Conservation (phyloP, 2,329 filamentous ascomycete genomes). For the Apiospora sp. region DNA sequence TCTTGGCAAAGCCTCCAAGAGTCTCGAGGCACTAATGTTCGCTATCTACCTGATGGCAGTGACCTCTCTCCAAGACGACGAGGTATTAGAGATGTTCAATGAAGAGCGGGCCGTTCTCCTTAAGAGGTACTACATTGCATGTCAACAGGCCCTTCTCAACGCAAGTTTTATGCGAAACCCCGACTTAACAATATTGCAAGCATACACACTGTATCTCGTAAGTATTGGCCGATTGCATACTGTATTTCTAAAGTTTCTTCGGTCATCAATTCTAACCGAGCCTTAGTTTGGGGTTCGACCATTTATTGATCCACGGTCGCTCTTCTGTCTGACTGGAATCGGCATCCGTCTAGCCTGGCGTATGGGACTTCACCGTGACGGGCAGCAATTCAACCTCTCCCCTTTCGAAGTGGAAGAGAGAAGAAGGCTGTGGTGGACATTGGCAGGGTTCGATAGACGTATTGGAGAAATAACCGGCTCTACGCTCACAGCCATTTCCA, state of each 20-base stretch:
- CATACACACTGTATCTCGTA: constrained; percentile 72
- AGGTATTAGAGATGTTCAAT: constrained; percentile 59
- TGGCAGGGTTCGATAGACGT: constrained; percentile 73
- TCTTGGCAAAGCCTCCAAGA: constrained; percentile 59
- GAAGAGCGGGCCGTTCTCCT: constrained; percentile 60
- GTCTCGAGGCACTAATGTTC: constrained; percentile 74
- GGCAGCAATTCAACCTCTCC: constrained; percentile 56
- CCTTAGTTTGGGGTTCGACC: constrained; percentile 63
- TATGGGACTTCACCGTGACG: constrained; percentile 73
- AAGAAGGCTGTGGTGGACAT: constrained; percentile 77
- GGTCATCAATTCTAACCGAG: background rate
- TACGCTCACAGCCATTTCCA: constrained; percentile 63
- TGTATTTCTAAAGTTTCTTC: background rate
- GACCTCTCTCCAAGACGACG: constrained; percentile 63
- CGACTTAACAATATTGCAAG: constrained; percentile 72
- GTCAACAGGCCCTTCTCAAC: constrained; percentile 71
- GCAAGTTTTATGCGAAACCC: constrained; percentile 72
- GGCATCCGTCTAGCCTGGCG: constrained; percentile 73
- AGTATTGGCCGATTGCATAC: constrained; percentile 34
- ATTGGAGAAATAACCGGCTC: constrained; percentile 72
- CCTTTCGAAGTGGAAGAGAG: constrained; percentile 74
- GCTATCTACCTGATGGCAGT: constrained; percentile 67
- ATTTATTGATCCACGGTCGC: constrained; percentile 66
- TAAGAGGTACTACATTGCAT: constrained; percentile 62
- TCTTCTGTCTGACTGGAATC: constrained; percentile 69